phyloP scores from a whole-genome alignment of 1,139 yeast genomes.

The Nadsonia starkeyi-henricii region DNA sequence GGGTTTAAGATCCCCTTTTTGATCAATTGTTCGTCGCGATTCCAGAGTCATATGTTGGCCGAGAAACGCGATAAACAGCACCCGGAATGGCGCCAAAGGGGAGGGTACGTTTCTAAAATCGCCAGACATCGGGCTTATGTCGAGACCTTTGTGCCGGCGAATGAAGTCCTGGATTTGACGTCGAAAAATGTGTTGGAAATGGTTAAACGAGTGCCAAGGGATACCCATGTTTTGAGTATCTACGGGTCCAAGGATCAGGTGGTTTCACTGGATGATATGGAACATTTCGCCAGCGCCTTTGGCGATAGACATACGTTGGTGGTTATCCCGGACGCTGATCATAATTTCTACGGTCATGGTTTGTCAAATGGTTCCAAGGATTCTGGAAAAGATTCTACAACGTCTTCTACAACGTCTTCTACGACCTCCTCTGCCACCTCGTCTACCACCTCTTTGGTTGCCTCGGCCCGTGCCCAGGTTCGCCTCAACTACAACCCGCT shows the following conservation, averaged over 20 bases:
- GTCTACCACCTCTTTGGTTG: neutral
- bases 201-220: neutral
- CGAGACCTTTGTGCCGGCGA: neutral
- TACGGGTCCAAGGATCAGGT: conserved; percentile 59
- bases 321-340: conserved; percentile 60
- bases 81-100: conserved; percentile 3
- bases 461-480: too few relatives aligned
- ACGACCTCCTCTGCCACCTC: conserved; percentile 7
- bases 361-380: conserved; percentile 7
- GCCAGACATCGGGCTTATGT: conserved; percentile 3
- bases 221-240: conserved; percentile 46
- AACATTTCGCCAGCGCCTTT: conserved; percentile 42
- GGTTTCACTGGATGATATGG: conserved; percentile 51
- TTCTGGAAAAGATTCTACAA: conserved; percentile 3
- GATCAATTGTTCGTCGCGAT: neutral
- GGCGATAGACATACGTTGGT: conserved; percentile 43
- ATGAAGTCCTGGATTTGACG: neutral
- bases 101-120: conserved; percentile 3
- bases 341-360: conserved; percentile 68
- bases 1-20: neutral
- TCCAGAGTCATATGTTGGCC: conserved; percentile 2
- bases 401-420: neutral
- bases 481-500: conserved; percentile 37
- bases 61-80: conserved; percentile 1
- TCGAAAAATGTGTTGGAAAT: conserved; percentile 1